These are phyloP conservation scores for Brassica incana DNA, from an alignment of 345 rosid genomes.

Conservation along the genomic window DNA sequence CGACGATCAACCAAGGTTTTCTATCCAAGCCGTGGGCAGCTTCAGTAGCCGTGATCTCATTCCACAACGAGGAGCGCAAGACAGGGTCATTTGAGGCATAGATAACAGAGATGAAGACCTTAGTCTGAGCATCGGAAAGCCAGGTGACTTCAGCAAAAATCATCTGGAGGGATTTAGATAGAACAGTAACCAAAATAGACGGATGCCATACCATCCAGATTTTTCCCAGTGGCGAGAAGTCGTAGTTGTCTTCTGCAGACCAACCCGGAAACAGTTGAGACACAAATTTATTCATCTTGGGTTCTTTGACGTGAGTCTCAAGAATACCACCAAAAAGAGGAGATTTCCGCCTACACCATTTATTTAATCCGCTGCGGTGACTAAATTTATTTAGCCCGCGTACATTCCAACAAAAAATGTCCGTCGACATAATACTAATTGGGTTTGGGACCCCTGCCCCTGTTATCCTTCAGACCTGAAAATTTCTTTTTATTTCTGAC, in stretches of 20 bases:
- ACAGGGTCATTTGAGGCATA: too few species aligned
- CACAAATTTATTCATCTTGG: not conserved
- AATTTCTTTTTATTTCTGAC: not conserved
- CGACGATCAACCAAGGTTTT: too few species aligned
- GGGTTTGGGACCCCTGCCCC: not conserved
- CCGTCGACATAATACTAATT: not conserved
- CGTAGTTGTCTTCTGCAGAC: not conserved
- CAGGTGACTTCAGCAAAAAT: too few species aligned
- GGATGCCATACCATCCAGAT: too few species aligned
- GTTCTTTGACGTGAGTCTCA: not conserved
- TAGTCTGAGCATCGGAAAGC: too few species aligned
- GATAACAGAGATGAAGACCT: too few species aligned
- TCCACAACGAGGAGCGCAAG: too few species aligned
- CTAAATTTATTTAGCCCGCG: not conserved
- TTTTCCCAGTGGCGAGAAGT: too few species aligned
- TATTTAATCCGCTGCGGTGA: not conserved
- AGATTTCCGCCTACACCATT: not conserved
- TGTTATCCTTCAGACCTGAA: not conserved
- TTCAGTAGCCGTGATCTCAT: too few species aligned
- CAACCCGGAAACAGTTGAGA: not conserved
- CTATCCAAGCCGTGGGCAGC: too few species aligned
- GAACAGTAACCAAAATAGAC: too few species aligned
- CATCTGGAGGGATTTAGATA: too few species aligned
- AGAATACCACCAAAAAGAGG: not conserved
- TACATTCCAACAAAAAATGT: not conserved